Evolutionary conservation across 1,284 basidiomycete genomes (phyloP).

Genomic region (Ustilago cynodontis): DNA sequence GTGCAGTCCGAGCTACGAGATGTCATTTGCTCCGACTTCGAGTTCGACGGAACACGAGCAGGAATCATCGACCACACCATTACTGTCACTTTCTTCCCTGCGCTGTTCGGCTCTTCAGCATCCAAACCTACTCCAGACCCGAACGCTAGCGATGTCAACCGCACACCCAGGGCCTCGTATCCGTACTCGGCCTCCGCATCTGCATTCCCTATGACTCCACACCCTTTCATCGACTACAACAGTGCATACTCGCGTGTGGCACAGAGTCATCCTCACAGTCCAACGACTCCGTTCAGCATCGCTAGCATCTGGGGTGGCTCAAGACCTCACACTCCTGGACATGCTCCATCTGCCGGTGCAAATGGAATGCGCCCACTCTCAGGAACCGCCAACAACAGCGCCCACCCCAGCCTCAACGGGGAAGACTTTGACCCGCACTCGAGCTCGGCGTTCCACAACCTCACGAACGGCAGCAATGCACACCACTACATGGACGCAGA

Average conservation of each 20-base stretch:
- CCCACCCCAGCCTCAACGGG: slow-evolving; percentile 57
- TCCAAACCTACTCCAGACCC: slow-evolving; percentile 26
- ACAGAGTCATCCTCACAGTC: slow-evolving; percentile 49
- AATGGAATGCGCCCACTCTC: slow-evolving; percentile 52
- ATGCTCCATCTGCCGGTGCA: slow-evolving; percentile 7
- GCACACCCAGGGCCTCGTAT: slow-evolving; percentile 41
- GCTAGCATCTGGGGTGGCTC: slow-evolving; percentile 58
- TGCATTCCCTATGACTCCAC: slow-evolving; percentile 59
- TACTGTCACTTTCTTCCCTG: slow-evolving; percentile 65
- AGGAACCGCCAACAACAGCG: slow-evolving; percentile 10
- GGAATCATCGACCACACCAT: slow-evolving; percentile 70
- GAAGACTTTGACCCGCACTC: slow-evolving; percentile 44
- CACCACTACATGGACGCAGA: slow-evolving; percentile 51
- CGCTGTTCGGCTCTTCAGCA: slow-evolving; percentile 54
- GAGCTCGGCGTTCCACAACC: slow-evolving; percentile 14
- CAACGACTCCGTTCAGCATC: slow-evolving; percentile 59
- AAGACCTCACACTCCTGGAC: slow-evolving; percentile 59
- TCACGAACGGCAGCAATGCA: slow-evolving; percentile 27
- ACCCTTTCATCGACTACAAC: slow-evolving; percentile 65
- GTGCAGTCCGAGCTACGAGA: slow-evolving; percentile 68
- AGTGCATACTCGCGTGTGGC: slow-evolving; percentile 47
- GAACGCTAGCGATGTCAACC: slow-evolving; percentile 36
- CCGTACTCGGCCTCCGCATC: slow-evolving; percentile 34
- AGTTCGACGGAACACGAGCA: slow-evolving; percentile 68
- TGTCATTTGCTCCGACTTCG: slow-evolving; percentile 69